phyloP scores from a whole-genome alignment of 2,329 filamentous ascomycete genomes.

The Metarhizium sp. region DNA sequence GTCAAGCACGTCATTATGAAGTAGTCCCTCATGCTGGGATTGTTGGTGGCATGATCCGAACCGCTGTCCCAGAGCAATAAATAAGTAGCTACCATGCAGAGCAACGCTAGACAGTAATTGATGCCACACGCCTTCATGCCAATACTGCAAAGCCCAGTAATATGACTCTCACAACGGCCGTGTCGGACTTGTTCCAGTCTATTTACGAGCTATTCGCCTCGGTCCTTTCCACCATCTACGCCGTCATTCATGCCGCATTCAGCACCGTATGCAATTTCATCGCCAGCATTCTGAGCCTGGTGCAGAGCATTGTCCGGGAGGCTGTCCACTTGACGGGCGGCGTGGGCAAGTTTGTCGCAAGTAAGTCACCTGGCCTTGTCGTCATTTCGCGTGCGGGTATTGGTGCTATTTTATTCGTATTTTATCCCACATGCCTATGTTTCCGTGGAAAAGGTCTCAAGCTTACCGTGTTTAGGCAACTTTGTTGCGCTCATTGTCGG shows the following conservation, averaged over 20 bases:
- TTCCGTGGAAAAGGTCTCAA: background rate
- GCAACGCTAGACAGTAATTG: background rate
- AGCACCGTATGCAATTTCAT: conserved; percentile 25
- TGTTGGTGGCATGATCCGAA: background rate
- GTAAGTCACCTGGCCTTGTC: conserved; percentile 14
- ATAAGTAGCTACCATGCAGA: background rate
- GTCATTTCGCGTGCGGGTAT: too few relatives aligned
- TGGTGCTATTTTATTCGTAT: too few relatives aligned
- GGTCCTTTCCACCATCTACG: conserved; percentile 23
- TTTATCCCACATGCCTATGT: background rate
- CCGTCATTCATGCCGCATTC: conserved; percentile 24
- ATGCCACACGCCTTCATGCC: too few relatives aligned
- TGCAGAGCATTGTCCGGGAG: conserved; percentile 25
- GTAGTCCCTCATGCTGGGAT: background rate
- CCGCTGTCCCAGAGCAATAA: background rate
- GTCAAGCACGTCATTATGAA: background rate
- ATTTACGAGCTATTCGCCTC: conserved; percentile 32
- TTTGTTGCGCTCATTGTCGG: conserved; percentile 24
- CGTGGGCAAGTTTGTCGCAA: conserved; percentile 28
- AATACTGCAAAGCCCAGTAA: background rate
- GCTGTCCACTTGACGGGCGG: conserved; percentile 27
- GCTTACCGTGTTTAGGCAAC: conserved; percentile 20
- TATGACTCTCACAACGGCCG: conserved; percentile 26
- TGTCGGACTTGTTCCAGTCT: conserved; percentile 29
- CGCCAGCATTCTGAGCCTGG: conserved; percentile 25